Evolutionary conservation across 179 eudicot species (phyloP).

Genomic region (Carnegiea gigantea): DNA sequence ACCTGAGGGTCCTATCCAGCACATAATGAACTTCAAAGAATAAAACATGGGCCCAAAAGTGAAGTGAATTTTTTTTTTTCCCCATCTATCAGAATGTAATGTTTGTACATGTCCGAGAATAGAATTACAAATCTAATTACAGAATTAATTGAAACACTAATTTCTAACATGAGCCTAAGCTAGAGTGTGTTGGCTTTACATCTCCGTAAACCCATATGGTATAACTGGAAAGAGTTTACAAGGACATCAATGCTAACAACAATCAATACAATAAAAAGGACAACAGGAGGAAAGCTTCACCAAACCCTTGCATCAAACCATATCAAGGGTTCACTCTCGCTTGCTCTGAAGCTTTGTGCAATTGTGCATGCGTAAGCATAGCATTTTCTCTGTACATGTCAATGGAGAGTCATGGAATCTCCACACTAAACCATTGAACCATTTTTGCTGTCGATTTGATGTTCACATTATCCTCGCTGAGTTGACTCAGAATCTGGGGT

Average conservation of each 20-base stretch:
- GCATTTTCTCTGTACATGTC: constrained; percentile 1
- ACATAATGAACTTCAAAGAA: background rate
- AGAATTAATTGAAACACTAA: background rate
- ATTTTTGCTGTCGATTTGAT: background rate
- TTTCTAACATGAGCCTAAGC: constrained; percentile 3
- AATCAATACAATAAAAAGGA: constrained; percentile 5
- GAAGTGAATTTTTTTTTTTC: background rate
- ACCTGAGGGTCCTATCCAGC: too few relatives aligned
- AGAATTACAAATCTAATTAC: background rate
- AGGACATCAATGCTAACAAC: constrained; percentile 9
- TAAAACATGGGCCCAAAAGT: background rate
- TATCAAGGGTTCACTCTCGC: background rate
- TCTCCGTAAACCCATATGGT: constrained; percentile 1
- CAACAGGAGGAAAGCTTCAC: constrained; percentile 4
- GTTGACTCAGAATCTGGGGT: constrained; percentile 28
- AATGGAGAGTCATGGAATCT: background rate
- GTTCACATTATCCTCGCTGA: constrained; percentile 17
- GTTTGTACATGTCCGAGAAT: background rate
- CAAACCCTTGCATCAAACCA: background rate
- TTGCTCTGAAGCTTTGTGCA: background rate
- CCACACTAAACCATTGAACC: background rate
- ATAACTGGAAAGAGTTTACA: background rate
- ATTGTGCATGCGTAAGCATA: background rate
- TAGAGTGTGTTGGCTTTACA: constrained; percentile 19
- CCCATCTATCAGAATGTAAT: background rate